A percentile compares a stretch with the other conserved stretches of the same genome.
phyloP scores from a whole-genome alignment of 148 eudicot genomes.

The Silene latifolia region DNA sequence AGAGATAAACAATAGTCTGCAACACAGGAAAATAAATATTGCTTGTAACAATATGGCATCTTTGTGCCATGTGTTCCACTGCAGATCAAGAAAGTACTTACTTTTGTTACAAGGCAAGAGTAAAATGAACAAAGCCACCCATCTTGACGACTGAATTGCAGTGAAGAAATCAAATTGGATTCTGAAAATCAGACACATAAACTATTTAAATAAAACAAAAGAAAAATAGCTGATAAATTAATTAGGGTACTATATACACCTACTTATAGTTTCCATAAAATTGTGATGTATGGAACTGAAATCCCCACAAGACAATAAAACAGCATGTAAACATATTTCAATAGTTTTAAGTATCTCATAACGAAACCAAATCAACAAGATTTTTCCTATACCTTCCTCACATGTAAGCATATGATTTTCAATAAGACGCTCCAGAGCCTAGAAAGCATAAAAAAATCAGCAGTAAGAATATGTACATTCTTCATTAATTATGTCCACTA shows the following conservation, averaged over 20 bases:
- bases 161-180: constrained; percentile 52
- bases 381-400: constrained; percentile 68
- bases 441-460: constrained; percentile 12
- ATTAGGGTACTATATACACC: background rate
- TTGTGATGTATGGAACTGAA: background rate
- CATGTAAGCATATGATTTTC: constrained; percentile 95
- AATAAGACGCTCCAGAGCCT: constrained; percentile 94
- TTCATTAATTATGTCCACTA: background rate
- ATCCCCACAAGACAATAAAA: background rate
- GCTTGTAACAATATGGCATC: background rate
- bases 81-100: constrained; percentile 28
- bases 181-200: constrained; percentile 45
- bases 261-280: too few species aligned
- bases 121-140: constrained; percentile 89
- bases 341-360: background rate
- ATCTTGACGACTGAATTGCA: constrained; percentile 78
- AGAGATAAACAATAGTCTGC: background rate
- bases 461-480: constrained; percentile 11
- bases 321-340: background rate
- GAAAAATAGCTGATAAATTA: background rate
- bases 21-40: background rate
- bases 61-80: background rate
- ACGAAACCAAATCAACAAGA: background rate
- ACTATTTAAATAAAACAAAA: constrained; percentile 2
- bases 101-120: constrained; percentile 85